Evolutionary conservation across 164 flowering plant species (phyloP).

Genomic region (Buxus sempervirens): DNA sequence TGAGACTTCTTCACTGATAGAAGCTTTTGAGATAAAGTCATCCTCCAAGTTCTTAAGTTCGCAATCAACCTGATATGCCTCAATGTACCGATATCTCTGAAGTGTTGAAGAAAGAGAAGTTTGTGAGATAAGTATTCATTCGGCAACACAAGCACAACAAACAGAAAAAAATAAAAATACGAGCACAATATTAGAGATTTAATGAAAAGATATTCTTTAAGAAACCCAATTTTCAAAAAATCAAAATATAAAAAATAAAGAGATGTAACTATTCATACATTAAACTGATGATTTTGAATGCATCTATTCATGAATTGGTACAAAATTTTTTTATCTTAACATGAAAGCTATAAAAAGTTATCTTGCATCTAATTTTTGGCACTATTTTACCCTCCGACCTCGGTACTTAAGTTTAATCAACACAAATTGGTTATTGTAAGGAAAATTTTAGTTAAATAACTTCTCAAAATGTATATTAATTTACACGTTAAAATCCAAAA

Average conservation of each 20-base stretch:
- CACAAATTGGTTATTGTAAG: no score
- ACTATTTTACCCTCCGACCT: no score
- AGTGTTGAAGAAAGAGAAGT: constrained; percentile 15
- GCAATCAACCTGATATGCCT: constrained; percentile 69
- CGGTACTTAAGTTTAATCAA: no score
- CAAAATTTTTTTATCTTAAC: no score
- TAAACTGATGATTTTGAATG: no score
- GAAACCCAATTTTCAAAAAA: neutral
- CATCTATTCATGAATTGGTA: no score
- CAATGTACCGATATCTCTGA: constrained; percentile 78
- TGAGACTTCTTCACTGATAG: constrained; percentile 39
- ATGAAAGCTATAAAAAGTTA: no score
- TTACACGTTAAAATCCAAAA: neutral
- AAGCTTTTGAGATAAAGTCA: constrained; percentile 44
- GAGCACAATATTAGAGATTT: neutral
- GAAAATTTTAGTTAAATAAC: no score
- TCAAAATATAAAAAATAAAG: no score
- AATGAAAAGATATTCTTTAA: neutral
- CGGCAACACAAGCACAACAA: neutral
- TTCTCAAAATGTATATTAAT: no score
- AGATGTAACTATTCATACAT: no score
- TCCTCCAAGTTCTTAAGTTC: constrained; percentile 62
- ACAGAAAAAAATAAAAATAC: neutral
- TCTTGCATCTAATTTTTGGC: no score
- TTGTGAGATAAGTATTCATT: neutral